Evolutionary conservation across 2,329 filamentous ascomycete species (phyloP), one percentile per base, ranked within the genome.

Genomic region (Orbilia brochopaga): DNA sequence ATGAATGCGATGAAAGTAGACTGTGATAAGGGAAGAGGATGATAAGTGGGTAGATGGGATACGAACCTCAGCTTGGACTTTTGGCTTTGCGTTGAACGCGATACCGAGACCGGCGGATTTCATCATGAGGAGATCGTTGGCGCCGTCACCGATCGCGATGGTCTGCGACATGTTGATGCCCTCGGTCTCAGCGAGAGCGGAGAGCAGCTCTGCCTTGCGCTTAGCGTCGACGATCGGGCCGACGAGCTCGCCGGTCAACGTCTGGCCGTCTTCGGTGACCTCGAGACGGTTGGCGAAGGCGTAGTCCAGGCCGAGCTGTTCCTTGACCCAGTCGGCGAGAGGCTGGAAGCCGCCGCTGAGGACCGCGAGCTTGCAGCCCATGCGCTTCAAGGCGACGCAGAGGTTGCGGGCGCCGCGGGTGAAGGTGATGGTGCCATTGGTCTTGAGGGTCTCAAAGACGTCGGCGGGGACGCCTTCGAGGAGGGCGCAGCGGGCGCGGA

Each of bases 301-400:
- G 78, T 96, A 88, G 79, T 97, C 90, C 64, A 99, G 86, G 13
- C 91, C 91, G 24, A 99, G 82, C 77, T 91, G 84, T 44, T 83
- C 83, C 15, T 90, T 92, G 37, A 97, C 85, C 91, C 92, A 97
- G 65, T 87, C 84, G 0, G 94, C 95, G 74, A 97, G 81, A 0
- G 93, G 92, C 74, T 90, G 86, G 80, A 99, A 99, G 0, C 94
- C 94, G 50, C 94, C 94, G 35, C 91, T 96, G 32, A 97, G 81
- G 3, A 99, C 93, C 0, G 92, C 94, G 1, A 92, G 91, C 81
- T 90, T 93, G 80, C 90, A 89, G 6, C 93, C 93, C 3, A 96
- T 81, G 21, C 85, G 83, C 80, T 90, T 92, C 57, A 99, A 81
- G 0, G 88, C 89, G 70, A 80, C 84, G 74, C 96, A 84, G 17